A percentile compares a stretch with the other conserved stretches of the same genome.
These are phyloP conservation scores for Ambrosiella cleistominuta DNA, from an alignment of 2,329 filamentous ascomycete genomes.

Conservation along the genomic window DNA sequence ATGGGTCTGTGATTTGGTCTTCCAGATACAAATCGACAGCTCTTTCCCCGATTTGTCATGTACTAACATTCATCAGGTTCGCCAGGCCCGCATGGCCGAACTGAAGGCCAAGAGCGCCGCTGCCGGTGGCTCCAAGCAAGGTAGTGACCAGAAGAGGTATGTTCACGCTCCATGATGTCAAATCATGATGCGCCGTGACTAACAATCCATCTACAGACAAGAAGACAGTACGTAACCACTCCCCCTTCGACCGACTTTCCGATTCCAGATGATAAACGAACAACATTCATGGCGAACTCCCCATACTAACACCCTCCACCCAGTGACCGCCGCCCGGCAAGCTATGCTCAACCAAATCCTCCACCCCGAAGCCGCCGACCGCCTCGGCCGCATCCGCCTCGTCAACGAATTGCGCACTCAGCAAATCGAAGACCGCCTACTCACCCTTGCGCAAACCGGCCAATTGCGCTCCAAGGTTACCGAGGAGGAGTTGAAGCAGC, in stretches of 20 bases:
- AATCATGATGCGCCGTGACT: background rate
- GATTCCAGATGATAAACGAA: background rate
- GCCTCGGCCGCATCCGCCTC: slow-evolving; percentile 80
- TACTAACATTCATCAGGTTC: slow-evolving; percentile 41
- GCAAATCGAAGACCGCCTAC: slow-evolving; percentile 82
- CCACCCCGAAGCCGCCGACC: slow-evolving; percentile 80
- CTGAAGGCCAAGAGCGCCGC: slow-evolving; percentile 56
- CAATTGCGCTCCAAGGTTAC: slow-evolving; percentile 78
- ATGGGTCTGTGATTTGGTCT: background rate
- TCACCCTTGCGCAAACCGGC: slow-evolving; percentile 75
- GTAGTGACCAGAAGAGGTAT: slow-evolving; percentile 35
- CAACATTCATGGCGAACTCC: background rate
- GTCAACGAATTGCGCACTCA: slow-evolving; percentile 83
- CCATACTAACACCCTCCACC: slow-evolving; percentile 3
- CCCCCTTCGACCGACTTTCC: background rate
- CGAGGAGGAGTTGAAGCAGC: slow-evolving; percentile 82
- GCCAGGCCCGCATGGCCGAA: slow-evolving; percentile 82
- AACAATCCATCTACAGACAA: slow-evolving; percentile 9
- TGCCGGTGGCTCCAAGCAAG: slow-evolving; percentile 34
- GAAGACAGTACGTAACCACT: slow-evolving; percentile 18
- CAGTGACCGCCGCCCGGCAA: slow-evolving; percentile 47
- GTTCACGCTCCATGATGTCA: background rate
- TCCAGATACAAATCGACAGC: too few relatives aligned
- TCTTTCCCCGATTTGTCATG: background rate
- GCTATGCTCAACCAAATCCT: slow-evolving; percentile 83